Percentiles rank a stretch among this genome's conserved stretches.
phyloP scores from a whole-genome alignment of 192 early-diverging fungal species.

The Backusella liffmaniae region DNA sequence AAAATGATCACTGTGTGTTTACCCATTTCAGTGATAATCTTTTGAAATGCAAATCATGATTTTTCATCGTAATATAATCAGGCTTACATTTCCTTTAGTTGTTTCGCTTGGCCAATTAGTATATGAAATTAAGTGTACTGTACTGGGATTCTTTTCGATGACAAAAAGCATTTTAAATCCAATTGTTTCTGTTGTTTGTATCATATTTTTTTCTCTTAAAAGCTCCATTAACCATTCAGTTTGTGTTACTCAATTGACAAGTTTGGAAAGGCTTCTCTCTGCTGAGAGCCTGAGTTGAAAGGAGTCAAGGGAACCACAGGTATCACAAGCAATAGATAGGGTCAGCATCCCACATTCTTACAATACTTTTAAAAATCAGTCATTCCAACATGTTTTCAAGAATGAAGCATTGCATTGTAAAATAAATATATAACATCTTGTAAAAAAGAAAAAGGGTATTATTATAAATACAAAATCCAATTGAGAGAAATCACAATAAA shows the following conservation, averaged over 20 bases:
- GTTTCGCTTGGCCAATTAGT: slow-evolving; percentile 28
- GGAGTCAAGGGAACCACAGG: neutral
- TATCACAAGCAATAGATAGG: neutral
- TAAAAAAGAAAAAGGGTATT: neutral
- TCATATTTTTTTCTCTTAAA: slow-evolving; percentile 41
- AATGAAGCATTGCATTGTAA: neutral
- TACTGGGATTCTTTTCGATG: slow-evolving; percentile 34
- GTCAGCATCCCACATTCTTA: neutral
- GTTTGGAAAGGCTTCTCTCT: slow-evolving; percentile 32
- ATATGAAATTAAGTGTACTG: slow-evolving; percentile 42
- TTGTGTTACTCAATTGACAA: slow-evolving; percentile 25
- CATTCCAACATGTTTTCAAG: neutral
- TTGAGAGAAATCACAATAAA: neutral
- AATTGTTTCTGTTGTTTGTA: slow-evolving; percentile 42
- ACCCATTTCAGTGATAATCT: slow-evolving; percentile 45
- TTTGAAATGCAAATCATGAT: slow-evolving; percentile 48
- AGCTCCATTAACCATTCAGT: neutral
- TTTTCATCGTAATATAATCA: slow-evolving; percentile 35
- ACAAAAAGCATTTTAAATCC: slow-evolving; percentile 40
- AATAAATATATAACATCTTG: neutral
- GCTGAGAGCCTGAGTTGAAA: slow-evolving; percentile 22
- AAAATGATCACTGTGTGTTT: slow-evolving; percentile 26
- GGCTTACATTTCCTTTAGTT: neutral
- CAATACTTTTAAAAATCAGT: neutral
- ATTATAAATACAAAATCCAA: neutral